phyloP scores from a whole-genome alignment of 805 yeast species.

The Candida railenensis region DNA sequence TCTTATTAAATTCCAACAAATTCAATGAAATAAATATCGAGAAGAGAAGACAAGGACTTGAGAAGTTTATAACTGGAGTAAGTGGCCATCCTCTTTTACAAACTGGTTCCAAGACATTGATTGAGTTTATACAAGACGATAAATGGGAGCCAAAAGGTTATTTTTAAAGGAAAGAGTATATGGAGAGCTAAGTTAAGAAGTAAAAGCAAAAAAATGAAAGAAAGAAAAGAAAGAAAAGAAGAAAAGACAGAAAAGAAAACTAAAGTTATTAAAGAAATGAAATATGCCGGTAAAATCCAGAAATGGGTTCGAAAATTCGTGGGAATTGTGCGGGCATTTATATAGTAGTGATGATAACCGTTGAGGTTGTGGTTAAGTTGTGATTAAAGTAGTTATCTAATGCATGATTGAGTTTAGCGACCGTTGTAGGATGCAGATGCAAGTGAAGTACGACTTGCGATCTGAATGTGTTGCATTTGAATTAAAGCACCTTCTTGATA shows the following conservation, averaged over 20 bases:
- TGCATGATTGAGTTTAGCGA: not conserved
- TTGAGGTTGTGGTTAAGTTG: not conserved
- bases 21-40: constrained; percentile 84
- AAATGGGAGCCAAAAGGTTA: constrained; percentile 52
- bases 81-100: constrained; percentile 94
- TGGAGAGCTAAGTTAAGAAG: no score
- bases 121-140: constrained; percentile 85
- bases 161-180: not conserved
- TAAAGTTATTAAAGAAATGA: not conserved
- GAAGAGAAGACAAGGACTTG: constrained; percentile 78
- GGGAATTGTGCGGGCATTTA: not conserved
- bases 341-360: not conserved
- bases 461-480: not conserved
- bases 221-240: not conserved
- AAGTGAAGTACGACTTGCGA: not conserved
- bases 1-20: constrained; percentile 59
- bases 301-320: not conserved
- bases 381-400: not conserved
- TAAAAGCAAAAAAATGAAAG: not conserved
- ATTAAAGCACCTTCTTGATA: no score
- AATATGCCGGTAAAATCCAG: no score
- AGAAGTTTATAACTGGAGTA: constrained; percentile 70
- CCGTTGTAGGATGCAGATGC: not conserved
- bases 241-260: not conserved
- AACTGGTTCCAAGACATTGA: constrained; percentile 74